These are phyloP conservation scores for Torulaspora indica DNA, from an alignment of 805 yeast genomes.

Conservation along the genomic window DNA sequence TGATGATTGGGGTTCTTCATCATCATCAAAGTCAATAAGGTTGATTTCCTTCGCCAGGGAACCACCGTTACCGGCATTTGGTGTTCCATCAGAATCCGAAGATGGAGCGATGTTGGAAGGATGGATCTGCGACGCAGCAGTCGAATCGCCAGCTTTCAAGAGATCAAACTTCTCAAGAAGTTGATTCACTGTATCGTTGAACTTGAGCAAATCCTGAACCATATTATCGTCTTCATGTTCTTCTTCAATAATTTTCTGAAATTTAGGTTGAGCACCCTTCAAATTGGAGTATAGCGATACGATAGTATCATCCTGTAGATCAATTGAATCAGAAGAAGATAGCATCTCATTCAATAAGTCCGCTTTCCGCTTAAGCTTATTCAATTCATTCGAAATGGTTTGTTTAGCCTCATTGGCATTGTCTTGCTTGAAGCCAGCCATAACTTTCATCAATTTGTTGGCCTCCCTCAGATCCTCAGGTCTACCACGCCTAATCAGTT, in stretches of 20 bases:
- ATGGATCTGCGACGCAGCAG: conserved; percentile 47
- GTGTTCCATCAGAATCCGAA: conserved; percentile 26
- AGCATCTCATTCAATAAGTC: conserved; percentile 88
- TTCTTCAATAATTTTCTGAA: conserved; percentile 77
- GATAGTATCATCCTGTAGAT: conserved; percentile 56
- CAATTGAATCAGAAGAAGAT: conserved; percentile 41
- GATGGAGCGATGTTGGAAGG: conserved; percentile 38
- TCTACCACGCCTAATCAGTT: conserved; percentile 88
- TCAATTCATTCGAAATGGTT: conserved; percentile 76
- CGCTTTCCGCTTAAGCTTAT: conserved; percentile 76
- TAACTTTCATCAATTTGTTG: conserved; percentile 90
- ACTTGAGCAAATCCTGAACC: conserved; percentile 56
- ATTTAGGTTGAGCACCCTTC: conserved; percentile 80
- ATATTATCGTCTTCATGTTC: conserved; percentile 67
- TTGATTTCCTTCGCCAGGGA: conserved; percentile 44
- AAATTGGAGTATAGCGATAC: conserved; percentile 72
- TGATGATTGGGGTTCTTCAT: conserved; percentile 28
- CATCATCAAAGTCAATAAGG: conserved; percentile 74
- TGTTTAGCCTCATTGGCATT: conserved; percentile 59
- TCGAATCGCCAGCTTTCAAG: conserved; percentile 58
- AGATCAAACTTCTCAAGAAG: conserved; percentile 62
- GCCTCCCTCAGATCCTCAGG: conserved; percentile 96
- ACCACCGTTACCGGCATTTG: conserved; percentile 19
- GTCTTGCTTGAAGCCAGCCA: conserved; percentile 96
- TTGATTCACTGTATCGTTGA: conserved; percentile 72